Conservation (phyloP, 345 rosid species). For the Carallia brachiata region DNA sequence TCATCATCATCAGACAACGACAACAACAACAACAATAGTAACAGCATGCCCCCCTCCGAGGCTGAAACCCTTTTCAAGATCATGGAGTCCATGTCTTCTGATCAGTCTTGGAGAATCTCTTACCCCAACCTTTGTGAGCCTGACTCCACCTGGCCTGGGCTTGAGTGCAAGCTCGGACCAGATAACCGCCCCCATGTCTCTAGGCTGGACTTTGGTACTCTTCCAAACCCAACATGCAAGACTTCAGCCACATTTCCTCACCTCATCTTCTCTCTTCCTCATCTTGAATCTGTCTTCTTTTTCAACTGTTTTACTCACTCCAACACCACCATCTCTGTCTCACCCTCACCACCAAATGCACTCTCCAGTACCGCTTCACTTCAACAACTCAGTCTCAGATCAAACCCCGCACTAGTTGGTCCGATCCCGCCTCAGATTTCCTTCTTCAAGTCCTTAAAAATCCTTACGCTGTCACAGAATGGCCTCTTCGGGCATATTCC, state of each 20-base stretch:
- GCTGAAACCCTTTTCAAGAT: constrained; percentile 68
- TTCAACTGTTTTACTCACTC: constrained; percentile 68
- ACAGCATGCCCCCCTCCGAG: constrained; percentile 51
- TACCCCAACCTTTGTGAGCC: constrained; percentile 72
- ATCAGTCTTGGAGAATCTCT: constrained; percentile 60
- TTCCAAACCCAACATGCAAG: constrained; percentile 71
- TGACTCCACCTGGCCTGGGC: constrained; percentile 72
- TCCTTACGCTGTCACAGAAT: constrained; percentile 82
- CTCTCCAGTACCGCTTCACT: constrained; percentile 52
- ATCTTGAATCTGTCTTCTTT: constrained; percentile 67
- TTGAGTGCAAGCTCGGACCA: constrained; percentile 64
- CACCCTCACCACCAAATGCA: constrained; percentile 16
- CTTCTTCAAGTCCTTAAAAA: constrained; percentile 53
- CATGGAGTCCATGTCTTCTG: constrained; percentile 84
- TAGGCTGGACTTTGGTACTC: constrained; percentile 71
- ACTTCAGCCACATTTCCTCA: constrained; percentile 57
- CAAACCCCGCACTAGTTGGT: constrained; percentile 75
- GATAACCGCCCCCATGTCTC: constrained; percentile 70
- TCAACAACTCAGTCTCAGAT: constrained; percentile 75
- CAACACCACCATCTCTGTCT: constrained; percentile 48
- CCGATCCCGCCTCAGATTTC: constrained; percentile 67
- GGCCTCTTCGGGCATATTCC: constrained; percentile 64
- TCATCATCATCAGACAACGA: too few species aligned
- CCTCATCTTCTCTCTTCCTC: constrained; percentile 62
- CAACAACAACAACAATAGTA: not conserved